Conservation (phyloP, 208 protist species). For the Crithidia brevicula region DNA sequence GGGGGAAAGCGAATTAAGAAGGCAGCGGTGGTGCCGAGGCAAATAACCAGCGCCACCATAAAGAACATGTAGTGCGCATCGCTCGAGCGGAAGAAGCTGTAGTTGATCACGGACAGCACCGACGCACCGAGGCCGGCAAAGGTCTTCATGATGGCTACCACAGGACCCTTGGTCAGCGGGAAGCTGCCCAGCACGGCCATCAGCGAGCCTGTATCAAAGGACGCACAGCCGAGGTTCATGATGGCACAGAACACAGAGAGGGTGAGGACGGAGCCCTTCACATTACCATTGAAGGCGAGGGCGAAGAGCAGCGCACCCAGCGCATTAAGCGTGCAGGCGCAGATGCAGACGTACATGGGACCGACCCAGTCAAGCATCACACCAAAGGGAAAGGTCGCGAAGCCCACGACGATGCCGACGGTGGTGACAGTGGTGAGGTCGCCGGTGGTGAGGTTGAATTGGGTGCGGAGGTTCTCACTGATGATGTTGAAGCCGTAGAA, state of each 20-base stretch:
- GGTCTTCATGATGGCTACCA: conserved; percentile 68
- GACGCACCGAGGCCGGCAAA: conserved; percentile 53
- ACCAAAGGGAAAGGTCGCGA: conserved; percentile 48
- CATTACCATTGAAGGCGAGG: conserved; percentile 54
- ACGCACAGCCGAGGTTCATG: conserved; percentile 55
- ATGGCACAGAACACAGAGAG: conserved; percentile 64
- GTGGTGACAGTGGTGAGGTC: conserved; percentile 72
- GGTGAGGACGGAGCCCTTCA: conserved; percentile 29
- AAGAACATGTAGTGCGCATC: conserved; percentile 69
- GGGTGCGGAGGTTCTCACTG: conserved; percentile 41
- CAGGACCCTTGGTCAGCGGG: conserved; percentile 43
- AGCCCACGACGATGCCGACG: conserved; percentile 49
- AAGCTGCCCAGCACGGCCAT: conserved; percentile 70
- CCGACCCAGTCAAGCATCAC: conserved; percentile 66
- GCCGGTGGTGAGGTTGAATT: conserved; percentile 36
- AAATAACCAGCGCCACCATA: conserved; percentile 34
- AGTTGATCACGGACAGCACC: conserved; percentile 46
- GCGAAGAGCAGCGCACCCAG: conserved; percentile 57
- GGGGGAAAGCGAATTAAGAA: conserved; percentile 51
- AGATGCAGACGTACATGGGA: conserved; percentile 44
- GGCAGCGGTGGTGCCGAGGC: conserved; percentile 27
- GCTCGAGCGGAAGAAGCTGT: conserved; percentile 47
- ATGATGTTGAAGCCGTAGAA: conserved; percentile 74
- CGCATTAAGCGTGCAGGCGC: conserved; percentile 26
- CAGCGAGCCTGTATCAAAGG: conserved; percentile 61